Base-by-base conservation (phyloP, 2,329 filamentous ascomycete genomes). In the Zasmidium cellare region DNA sequence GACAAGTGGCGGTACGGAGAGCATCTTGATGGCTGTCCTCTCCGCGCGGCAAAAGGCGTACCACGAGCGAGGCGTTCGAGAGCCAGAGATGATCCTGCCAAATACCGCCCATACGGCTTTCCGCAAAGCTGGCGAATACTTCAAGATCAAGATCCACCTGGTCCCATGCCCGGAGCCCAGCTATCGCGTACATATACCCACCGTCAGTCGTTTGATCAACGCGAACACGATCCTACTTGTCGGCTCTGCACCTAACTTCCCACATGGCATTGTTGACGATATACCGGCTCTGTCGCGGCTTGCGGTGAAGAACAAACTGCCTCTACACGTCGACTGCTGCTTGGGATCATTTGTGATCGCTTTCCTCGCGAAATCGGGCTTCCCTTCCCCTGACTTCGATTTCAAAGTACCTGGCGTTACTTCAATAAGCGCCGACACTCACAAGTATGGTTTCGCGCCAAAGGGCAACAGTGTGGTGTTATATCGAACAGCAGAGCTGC, bases 371-470 rank as follows among this genome's bases (percentile, higher is more conserved):
- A 90, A 90, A 71, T 92, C 94, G n/a, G 94, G 94, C 46, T 97
- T 96, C 75, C 91, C 96, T 62, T 84, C 89, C 20, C 86, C 89
- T 66, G 87, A 86, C 3, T 97, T 97, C 72, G 94, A 99, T 75
- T 99, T 99, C 84, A 87, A 90, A 56, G 86, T 96, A 58, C 91
- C 90, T 66, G 94, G 94, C 67, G 94, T 99, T 38, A 97, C 93
- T 2, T 93, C 89, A 74, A 97, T 99, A 75, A 92, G 87, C 65
- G 96, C 92, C 74, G 94, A 99, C 74, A 99, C 94, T 2, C 94
- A 99, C 83, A 99, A 99, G 76, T 99, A 99, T 74, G 94, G 94
- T 38, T 99, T 99, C 72, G 94, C 94, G 1, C 94, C 94, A 53
- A 99, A 99, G 79, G 94, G 94, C 66, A 99, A 96, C 82, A 94